Base-by-base conservation (phyloP, 164 flowering plant genomes). In the Dillenia suffruticosa region DNA sequence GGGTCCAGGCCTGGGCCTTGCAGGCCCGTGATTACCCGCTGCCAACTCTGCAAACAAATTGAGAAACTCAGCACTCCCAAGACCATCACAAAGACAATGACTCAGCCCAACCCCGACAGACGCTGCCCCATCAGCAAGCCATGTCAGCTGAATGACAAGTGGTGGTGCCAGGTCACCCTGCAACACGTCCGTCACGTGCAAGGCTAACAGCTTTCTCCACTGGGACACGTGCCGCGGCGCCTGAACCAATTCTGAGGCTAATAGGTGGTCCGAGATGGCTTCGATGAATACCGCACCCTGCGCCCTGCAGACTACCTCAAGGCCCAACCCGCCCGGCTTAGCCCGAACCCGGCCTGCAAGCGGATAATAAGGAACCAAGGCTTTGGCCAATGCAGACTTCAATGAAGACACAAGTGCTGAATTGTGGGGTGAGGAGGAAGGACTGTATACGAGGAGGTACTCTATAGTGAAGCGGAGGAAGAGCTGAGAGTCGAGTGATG, bases 391-490 rank as follows among this genome's bases (percentile, higher is more conserved):
- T 0, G 88, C 89, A 9, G 77, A 16, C 62, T 77, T 80, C 57
- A 88, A 9, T 0, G 74, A 78, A 0, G 74, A 70, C 1, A 60
- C 15, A 40, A 53, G 51, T 8, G 64, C 47, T 0, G 12, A 7
- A 1, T 60, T 74, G 44, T 82, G 74, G 0, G 48, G 15, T 3
- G 61, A 70, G 8, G 70, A 68, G 6, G 17, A 24, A 11, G 81
- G 66, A 14, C 26, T 51, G 75, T 78, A 88, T 52, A 86, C 67
- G 12, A 86, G 61, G 48, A 86, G 77, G 56, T 86, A 88, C 47
- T 88, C 95, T 12, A 86, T 73, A 56, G 87, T 78, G 78, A 84
- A 88, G 12, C 95, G 88, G 5, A 86, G 74, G 72, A 88, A 88
- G 66, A 76, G 86, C 70, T 88, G 91, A 43, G 95, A 88, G 51